Evolutionary conservation across 345 rosid species (phyloP).

Genomic region (Linum trigynum): DNA sequence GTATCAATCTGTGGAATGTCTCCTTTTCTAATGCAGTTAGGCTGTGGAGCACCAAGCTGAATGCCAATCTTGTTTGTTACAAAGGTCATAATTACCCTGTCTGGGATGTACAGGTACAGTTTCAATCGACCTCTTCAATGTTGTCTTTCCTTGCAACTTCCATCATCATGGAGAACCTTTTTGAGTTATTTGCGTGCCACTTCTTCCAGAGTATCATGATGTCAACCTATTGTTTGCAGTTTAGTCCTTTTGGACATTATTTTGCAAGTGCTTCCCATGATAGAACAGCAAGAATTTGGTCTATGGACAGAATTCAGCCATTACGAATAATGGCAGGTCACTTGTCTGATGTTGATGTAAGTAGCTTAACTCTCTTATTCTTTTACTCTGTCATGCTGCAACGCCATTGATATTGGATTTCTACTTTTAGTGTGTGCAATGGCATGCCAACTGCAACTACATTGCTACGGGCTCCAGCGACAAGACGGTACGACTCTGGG

Average conservation of each 20-base stretch:
- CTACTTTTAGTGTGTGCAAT: constrained; percentile 65
- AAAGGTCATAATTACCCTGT: constrained; percentile 98
- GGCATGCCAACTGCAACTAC: constrained; percentile 98
- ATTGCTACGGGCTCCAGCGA: constrained; percentile 91
- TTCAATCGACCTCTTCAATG: background rate
- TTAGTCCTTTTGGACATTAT: constrained; percentile 87
- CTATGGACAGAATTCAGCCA: constrained; percentile 90
- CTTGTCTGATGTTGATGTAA: constrained; percentile 93
- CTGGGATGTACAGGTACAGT: constrained; percentile 91
- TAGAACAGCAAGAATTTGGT: constrained; percentile 90
- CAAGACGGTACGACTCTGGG: constrained; percentile 89
- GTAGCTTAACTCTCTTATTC: constrained; percentile 15
- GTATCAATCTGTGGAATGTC: background rate
- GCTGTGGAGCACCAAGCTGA: constrained; percentile 89
- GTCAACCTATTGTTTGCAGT: constrained; percentile 45
- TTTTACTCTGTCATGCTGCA: background rate
- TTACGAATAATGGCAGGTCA: constrained; percentile 96
- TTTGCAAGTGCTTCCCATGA: constrained; percentile 97
- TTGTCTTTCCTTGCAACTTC: background rate
- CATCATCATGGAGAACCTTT: background rate
- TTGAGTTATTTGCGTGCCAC: background rate
- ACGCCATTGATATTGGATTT: background rate
- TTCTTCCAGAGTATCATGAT: background rate
- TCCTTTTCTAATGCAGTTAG: constrained; percentile 45
- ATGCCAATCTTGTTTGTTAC: constrained; percentile 96